Conservation (phyloP, 2,329 filamentous ascomycete genomes). For the Paecilomyces variotii region DNA sequence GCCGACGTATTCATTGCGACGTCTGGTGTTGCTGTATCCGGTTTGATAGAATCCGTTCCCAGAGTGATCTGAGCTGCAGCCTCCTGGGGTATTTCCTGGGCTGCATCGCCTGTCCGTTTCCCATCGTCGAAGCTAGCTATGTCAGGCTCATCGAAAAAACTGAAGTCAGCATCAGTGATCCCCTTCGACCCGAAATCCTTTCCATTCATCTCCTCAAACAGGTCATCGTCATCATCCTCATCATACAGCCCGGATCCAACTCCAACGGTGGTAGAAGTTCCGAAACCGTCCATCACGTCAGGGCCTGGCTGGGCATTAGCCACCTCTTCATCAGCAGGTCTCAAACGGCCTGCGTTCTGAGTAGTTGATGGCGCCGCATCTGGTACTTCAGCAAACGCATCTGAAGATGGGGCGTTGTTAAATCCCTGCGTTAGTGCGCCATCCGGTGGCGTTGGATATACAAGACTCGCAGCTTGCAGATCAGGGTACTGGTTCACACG, state of each 20-base stretch:
- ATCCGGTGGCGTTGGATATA: slow-evolving; percentile 49
- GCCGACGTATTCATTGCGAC: background rate
- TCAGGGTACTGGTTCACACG: slow-evolving; percentile 32
- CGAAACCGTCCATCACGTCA: slow-evolving; percentile 14
- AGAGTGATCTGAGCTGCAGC: background rate
- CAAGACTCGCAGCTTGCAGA: slow-evolving; percentile 33
- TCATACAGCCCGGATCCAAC: slow-evolving; percentile 35
- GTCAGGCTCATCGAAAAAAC: slow-evolving; percentile 53
- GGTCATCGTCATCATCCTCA: slow-evolving; percentile 43
- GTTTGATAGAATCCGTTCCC: background rate
- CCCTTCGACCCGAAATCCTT: slow-evolving; percentile 46
- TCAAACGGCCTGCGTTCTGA: slow-evolving; percentile 9
- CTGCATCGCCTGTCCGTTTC: slow-evolving; percentile 6
- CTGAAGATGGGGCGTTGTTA: slow-evolving; percentile 19
- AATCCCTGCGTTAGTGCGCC: slow-evolving; percentile 29
- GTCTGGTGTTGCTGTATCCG: background rate
- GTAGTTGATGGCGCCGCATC: slow-evolving; percentile 14
- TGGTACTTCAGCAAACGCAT: slow-evolving; percentile 23
- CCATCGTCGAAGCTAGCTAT: slow-evolving; percentile 18
- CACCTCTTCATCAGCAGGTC: slow-evolving; percentile 5
- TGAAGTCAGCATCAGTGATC: slow-evolving; percentile 57
- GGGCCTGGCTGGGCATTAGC: slow-evolving; percentile 8
- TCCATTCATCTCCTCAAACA: slow-evolving; percentile 51
- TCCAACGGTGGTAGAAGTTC: slow-evolving; percentile 17
- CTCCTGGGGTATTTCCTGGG: slow-evolving; percentile 9